phyloP scores from a whole-genome alignment of 2,329 filamentous ascomycete genomes.

The Ophiostoma perfectum region DNA sequence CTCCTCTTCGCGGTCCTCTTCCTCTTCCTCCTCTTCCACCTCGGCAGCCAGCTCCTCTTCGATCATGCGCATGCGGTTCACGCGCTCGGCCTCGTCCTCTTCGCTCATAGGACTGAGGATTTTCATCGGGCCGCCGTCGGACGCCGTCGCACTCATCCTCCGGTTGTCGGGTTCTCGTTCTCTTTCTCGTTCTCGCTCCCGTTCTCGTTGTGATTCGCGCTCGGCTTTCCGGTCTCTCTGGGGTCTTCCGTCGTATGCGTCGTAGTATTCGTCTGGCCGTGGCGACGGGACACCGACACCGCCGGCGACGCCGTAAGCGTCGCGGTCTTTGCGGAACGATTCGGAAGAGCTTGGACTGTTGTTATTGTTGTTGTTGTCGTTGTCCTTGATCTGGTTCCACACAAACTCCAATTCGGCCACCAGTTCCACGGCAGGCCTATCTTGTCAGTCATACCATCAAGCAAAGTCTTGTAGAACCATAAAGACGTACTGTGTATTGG shows the following conservation, averaged over 20 bases:
- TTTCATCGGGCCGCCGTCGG: slow-evolving; percentile 49
- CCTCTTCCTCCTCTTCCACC: slow-evolving; percentile 39
- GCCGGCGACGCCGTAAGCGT: slow-evolving; percentile 28
- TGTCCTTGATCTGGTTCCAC: slow-evolving; percentile 91
- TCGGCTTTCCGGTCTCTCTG: not conserved
- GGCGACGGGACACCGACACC: slow-evolving; percentile 19
- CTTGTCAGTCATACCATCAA: not conserved
- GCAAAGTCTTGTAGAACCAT: slow-evolving; percentile 34
- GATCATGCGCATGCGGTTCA: slow-evolving; percentile 43
- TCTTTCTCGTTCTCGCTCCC: not conserved
- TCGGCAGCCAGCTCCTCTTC: slow-evolving; percentile 36
- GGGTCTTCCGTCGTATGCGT: slow-evolving; percentile 14
- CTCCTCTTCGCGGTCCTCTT: slow-evolving; percentile 38
- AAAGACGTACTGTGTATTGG: slow-evolving; percentile 66
- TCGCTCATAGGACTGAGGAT: slow-evolving; percentile 83
- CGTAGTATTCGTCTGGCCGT: slow-evolving; percentile 22
- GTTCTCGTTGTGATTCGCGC: not conserved
- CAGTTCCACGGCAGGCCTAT: slow-evolving; percentile 69
- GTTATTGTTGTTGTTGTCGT: slow-evolving; percentile 41
- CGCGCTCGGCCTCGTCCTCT: slow-evolving; percentile 61
- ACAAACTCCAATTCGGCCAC: slow-evolving; percentile 97
- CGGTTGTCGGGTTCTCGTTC: slow-evolving; percentile 3
- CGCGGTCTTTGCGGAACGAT: slow-evolving; percentile 45
- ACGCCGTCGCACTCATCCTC: slow-evolving; percentile 9
- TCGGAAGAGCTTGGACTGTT: slow-evolving; percentile 56